Evolutionary conservation across 192 early-diverging fungal species (phyloP), one percentile per base, ranked within the genome.

Genomic region (Geranomyces michiganensis): DNA sequence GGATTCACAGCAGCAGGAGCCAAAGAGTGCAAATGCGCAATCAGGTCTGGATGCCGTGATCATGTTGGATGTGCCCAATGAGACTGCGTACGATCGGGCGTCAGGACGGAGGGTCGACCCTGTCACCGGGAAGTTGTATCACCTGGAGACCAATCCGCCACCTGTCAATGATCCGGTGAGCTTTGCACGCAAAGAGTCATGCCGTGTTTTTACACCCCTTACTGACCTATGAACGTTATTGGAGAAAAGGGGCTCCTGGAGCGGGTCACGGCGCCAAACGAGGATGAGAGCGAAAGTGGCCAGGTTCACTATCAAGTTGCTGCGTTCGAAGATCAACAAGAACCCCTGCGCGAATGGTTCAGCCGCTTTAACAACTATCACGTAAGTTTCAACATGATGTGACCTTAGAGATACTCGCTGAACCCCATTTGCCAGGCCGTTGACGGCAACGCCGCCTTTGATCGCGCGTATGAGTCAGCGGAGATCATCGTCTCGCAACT

Each of bases 281-380:
- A 84, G 36, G 74, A 76, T 22, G 69, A 62, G 0, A 63, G 73
- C 51, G 73, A 76, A 58, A 56, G 66, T 22, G 71, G 44, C 27
- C 85, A 87, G 62, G 61, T 87, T 29, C 86, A 88, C 44, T 83
- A 79, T 58, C 83, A 85, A 56, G 59, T 85, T n/a, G 75, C 80
- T 5, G 74, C 78, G 14, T 88, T 83, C 73, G 87, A 87, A 61
- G 81, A 85, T 8, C 77, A 85, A 56, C 76, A 84, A 72, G 85
- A 85, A 49, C 58, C 53, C 1, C 31, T 88, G n/a, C 79, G 78
- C 51, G 87, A 88, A 9, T 88, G 84, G 81, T 85, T 71, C 62
- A 44, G 36, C 9, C 56, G 78, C 43, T 88, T 88, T 58, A 73
- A 80, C 49, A 87, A 83, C 51, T 51, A 87, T 12, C 46, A 82